Conservation (phyloP, 2,329 filamentous ascomycete species). For the Hypocrella siamensis region DNA sequence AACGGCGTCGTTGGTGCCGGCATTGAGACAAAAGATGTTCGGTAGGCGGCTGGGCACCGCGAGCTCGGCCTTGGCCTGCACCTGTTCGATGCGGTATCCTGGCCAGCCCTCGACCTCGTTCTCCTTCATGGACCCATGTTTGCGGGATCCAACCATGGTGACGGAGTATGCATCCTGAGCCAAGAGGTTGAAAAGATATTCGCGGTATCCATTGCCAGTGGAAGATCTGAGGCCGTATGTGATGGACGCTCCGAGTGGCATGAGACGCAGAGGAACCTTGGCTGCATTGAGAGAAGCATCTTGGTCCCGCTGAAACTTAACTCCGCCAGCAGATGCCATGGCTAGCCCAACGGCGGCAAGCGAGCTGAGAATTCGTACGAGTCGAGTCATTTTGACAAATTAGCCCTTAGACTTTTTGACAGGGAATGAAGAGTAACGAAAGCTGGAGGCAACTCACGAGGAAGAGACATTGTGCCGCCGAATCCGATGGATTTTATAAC, state of each 20-base stretch:
- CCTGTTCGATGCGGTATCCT: constrained; percentile 23
- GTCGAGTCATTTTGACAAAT: no score
- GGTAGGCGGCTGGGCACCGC: constrained; percentile 17
- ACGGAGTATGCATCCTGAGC: constrained; percentile 16
- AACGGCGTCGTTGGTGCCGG: constrained; percentile 26
- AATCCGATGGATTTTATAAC: no score
- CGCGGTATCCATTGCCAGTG: constrained; percentile 23
- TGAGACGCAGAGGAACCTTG: constrained; percentile 21
- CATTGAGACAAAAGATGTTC: constrained; percentile 25
- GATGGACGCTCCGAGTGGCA: constrained; percentile 28
- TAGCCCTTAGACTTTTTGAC: no score
- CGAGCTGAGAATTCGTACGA: no score
- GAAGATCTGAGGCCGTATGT: constrained; percentile 20
- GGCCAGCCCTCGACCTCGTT: constrained; percentile 29
- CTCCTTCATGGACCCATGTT: constrained; percentile 21
- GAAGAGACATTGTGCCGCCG: no score
- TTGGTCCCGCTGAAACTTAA: background rate
- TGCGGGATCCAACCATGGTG: constrained; percentile 13
- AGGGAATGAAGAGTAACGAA: no score
- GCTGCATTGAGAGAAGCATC: background rate
- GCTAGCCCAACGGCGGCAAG: no score
- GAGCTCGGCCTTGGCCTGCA: constrained; percentile 15
- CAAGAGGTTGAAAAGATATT: constrained; percentile 15
- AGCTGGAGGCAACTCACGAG: no score
- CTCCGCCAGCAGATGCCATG: background rate